These are phyloP conservation scores for Candida sonorensis DNA, from an alignment of 805 yeast species.

Conservation along the genomic window DNA sequence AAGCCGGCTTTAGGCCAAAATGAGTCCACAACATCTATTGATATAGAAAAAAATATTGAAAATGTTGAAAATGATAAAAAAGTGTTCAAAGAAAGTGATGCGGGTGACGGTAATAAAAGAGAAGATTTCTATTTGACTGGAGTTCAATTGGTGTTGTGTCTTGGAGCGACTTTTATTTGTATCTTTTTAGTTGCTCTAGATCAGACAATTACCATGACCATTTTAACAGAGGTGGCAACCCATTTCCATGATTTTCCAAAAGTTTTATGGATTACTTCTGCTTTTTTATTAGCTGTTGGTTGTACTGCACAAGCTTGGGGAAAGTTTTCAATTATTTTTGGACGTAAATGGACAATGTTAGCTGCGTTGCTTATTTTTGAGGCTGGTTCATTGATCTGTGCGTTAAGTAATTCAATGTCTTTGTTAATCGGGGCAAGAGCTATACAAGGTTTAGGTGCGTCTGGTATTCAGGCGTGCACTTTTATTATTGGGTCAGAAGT, in stretches of 20 bases:
- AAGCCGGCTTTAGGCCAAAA: no score
- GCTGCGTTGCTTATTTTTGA: constrained; percentile 48
- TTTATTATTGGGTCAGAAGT: constrained; percentile 52
- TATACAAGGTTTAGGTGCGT: constrained; percentile 66
- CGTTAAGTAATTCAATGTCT: constrained; percentile 46
- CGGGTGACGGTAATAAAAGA: constrained; percentile 32
- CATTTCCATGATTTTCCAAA: constrained; percentile 43
- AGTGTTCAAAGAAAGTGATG: constrained; percentile 28
- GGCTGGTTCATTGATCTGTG: constrained; percentile 56
- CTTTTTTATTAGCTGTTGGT: constrained; percentile 48
- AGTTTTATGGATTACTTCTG: constrained; percentile 54
- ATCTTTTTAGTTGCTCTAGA: constrained; percentile 39
- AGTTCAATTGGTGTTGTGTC: constrained; percentile 9
- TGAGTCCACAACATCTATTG: no score
- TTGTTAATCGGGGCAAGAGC: constrained; percentile 67
- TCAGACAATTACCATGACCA: constrained; percentile 51
- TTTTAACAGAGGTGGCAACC: constrained; percentile 41
- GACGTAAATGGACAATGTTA: constrained; percentile 45
- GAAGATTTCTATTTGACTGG: constrained; percentile 23
- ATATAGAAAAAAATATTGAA: no score
- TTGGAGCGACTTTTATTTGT: constrained; percentile 10
- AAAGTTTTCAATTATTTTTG: constrained; percentile 46
- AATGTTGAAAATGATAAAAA: no score
- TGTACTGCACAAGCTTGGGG: constrained; percentile 53
- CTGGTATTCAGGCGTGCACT: constrained; percentile 54